Evolutionary conservation across 2,329 filamentous ascomycete genomes (phyloP), one percentile per base, ranked within the genome.

Genomic region (Exophiala bonariae): DNA sequence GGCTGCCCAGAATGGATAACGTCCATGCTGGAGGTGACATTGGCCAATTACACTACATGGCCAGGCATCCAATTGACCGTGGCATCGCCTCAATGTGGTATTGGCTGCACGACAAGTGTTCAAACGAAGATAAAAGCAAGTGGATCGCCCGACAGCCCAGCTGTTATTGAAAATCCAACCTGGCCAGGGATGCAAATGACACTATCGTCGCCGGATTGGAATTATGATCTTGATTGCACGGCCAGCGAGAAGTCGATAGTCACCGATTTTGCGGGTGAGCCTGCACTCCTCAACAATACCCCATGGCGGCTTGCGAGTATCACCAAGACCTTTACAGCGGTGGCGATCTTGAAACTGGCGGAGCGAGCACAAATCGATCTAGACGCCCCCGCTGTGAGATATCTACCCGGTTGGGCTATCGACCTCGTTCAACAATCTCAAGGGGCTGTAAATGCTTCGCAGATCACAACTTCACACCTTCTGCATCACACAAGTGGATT

Each of bases 241-340:
- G 40, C 44, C 40, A 47, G 36, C 14, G 28, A 40, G 16, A 34
- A 47, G 20, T 47, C 44, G 19, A 20, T 31, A 14, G 36, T 30
- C 16, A 22, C 23, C 35, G 19, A 34, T 4, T 47, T 47, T 30
- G 36, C 44, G 19, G 44, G 16, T 16, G 44, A 47, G 22, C 44
- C 44, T 30, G 35, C 44, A 40, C 44, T 47, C 26, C 32, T 41
- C 18, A 35, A 40, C 9, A 30, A 47, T 35, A 40, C 35, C 17
- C 35, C 44, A 5, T 47, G 44, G 44, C 44, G 44, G 16, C 20
- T 47, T 47, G 44, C 44, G 39, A 47, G 44, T 40, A 47, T 47
- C 44, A 47, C 44, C 16, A 47, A 47, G 35, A 47, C 44, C 13
- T 47, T 47, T 23, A 47, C 44, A 28, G 44, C 44, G 11, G 44